Evolutionary conservation across 208 protist species (phyloP).

Genomic region (Histomonas meleagridis): DNA sequence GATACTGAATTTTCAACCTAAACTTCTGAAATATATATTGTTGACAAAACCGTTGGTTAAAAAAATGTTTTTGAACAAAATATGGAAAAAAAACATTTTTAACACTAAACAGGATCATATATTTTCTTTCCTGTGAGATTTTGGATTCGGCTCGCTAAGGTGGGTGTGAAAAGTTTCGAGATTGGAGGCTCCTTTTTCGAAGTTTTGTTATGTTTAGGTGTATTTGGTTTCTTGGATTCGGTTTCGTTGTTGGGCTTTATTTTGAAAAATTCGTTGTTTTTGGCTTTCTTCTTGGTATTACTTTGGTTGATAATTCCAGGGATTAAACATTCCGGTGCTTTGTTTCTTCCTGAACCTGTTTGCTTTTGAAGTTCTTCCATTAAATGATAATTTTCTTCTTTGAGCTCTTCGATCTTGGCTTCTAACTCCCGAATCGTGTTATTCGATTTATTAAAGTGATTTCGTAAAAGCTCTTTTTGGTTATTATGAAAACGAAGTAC

Average conservation of each 20-base stretch:
- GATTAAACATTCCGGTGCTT: not conserved
- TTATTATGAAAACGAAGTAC: constrained; percentile 6
- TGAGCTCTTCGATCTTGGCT: not conserved
- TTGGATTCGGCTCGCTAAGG: not conserved
- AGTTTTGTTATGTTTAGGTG: not conserved
- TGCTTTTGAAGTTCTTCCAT: not conserved
- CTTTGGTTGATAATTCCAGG: not conserved
- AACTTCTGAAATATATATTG: too few species aligned
- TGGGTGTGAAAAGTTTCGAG: constrained; percentile 10
- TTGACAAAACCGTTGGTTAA: too few species aligned
- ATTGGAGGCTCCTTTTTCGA: not conserved
- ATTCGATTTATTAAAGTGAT: not conserved
- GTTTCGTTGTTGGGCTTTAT: not conserved
- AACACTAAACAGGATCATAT: too few species aligned
- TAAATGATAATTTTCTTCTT: not conserved
- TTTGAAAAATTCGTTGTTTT: not conserved
- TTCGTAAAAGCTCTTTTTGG: not conserved
- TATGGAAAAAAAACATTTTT: too few species aligned
- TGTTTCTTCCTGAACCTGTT: too few species aligned
- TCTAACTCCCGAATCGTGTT: not conserved
- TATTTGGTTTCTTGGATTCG: not conserved
- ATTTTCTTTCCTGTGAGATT: not conserved
- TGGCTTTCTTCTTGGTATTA: not conserved
- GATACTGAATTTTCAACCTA: too few species aligned
- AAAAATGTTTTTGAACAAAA: too few species aligned